These are phyloP conservation scores for Sphaerosporella brunnea DNA, from an alignment of 495 filamentous ascomycete genomes.

Conservation along the genomic window DNA sequence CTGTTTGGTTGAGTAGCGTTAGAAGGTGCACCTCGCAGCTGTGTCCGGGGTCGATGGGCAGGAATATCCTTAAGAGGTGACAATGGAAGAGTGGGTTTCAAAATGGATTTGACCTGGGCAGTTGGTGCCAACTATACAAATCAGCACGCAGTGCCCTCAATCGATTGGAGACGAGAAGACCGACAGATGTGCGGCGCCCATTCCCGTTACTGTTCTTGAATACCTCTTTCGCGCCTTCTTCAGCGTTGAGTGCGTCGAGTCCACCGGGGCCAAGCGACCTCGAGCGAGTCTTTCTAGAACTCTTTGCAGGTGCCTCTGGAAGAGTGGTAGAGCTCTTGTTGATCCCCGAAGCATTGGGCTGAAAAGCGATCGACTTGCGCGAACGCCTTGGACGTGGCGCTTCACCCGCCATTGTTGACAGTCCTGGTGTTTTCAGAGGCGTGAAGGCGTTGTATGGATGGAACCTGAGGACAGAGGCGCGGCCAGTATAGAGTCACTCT, in stretches of 20 bases:
- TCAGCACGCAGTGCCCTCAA: neutral
- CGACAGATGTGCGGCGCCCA: constrained; percentile 29
- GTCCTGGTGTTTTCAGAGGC: too few relatives aligned
- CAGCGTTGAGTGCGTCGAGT: constrained; percentile 44
- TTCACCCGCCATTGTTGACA: constrained; percentile 5
- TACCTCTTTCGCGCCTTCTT: constrained; percentile 3
- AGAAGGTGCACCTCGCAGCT: constrained; percentile 28
- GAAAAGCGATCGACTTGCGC: constrained; percentile 61
- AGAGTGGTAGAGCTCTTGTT: constrained; percentile 21
- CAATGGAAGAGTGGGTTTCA: constrained; percentile 62
- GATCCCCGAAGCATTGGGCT: constrained; percentile 36
- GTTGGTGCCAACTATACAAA: constrained; percentile 35
- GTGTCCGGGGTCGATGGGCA: constrained; percentile 13
- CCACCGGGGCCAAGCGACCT: constrained; percentile 91
- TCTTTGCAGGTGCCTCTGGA: constrained; percentile 26
- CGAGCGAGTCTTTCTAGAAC: constrained; percentile 63
- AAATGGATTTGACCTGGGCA: constrained; percentile 54
- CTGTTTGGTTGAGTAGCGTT: constrained; percentile 15
- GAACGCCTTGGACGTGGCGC: constrained; percentile 35
- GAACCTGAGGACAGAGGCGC: too few relatives aligned
- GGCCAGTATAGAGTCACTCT: too few relatives aligned
- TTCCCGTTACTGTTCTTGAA: constrained; percentile 58
- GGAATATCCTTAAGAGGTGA: constrained; percentile 30
- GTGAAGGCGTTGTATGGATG: too few relatives aligned
- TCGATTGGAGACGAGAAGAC: constrained; percentile 4